Evolutionary conservation across 2,329 filamentous ascomycete genomes (phyloP).

Genomic region (Cytospora piceicola): DNA sequence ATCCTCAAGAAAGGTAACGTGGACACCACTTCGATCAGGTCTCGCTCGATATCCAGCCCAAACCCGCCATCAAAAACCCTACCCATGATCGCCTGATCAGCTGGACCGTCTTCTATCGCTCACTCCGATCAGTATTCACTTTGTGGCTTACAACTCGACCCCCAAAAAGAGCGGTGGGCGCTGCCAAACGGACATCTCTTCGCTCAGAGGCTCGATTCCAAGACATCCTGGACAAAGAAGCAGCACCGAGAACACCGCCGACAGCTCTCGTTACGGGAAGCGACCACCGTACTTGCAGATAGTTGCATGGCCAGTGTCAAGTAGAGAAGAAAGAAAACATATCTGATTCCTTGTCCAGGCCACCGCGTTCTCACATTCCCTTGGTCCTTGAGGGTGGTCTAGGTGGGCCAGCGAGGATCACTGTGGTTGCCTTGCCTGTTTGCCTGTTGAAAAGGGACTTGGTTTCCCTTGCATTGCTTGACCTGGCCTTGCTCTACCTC

Average conservation of each 20-base stretch:
- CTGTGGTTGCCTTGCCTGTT: slow-evolving; percentile 43
- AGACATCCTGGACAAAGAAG: slow-evolving; percentile 54
- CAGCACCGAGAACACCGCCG: slow-evolving; percentile 47
- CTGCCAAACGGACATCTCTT: slow-evolving; percentile 50
- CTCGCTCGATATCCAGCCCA: slow-evolving; percentile 25
- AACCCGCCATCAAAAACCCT: slow-evolving; percentile 26
- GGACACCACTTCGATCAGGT: slow-evolving; percentile 22
- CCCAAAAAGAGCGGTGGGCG: slow-evolving; percentile 53
- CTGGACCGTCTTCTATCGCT: slow-evolving; percentile 29
- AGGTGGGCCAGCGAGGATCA: slow-evolving; percentile 39
- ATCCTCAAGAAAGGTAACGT: slow-evolving; percentile 33
- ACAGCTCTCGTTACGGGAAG: slow-evolving; percentile 35
- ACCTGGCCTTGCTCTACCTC: slow-evolving; percentile 29
- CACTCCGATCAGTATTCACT: slow-evolving; percentile 45
- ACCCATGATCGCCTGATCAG: slow-evolving; percentile 26
- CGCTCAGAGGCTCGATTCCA: slow-evolving; percentile 51
- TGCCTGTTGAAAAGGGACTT: slow-evolving; percentile 44
- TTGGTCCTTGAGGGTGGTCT: slow-evolving; percentile 18
- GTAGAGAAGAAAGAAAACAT: slow-evolving; percentile 44
- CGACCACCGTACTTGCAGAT: slow-evolving; percentile 43
- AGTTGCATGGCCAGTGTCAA: slow-evolving; percentile 45
- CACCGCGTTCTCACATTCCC: slow-evolving; percentile 33
- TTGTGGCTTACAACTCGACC: slow-evolving; percentile 47
- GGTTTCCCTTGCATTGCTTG: slow-evolving; percentile 33
- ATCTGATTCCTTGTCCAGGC: slow-evolving; percentile 44